These are phyloP conservation scores for Fusarium sp. DNA, from an alignment of 2,329 filamentous ascomycete species.

Conservation along the genomic window DNA sequence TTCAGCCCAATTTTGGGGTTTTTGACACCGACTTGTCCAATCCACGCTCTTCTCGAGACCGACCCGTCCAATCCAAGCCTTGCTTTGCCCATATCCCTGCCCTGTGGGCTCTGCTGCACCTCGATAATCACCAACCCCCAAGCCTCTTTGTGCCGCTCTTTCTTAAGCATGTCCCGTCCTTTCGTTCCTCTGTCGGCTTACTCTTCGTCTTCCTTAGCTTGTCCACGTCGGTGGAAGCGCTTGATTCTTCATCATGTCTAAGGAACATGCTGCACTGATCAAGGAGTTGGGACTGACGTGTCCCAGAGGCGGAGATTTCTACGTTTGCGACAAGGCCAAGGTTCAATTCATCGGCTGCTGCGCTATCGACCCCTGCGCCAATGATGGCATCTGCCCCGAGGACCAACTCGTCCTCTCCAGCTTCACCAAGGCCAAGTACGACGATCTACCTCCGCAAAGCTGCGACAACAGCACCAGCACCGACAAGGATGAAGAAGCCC, in stretches of 20 bases:
- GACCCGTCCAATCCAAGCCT: neutral
- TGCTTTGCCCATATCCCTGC: neutral
- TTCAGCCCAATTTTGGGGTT: neutral
- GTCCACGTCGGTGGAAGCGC: neutral
- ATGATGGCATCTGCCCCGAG: slow-evolving; percentile 44
- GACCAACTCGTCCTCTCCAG: slow-evolving; percentile 38
- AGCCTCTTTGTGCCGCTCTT: neutral
- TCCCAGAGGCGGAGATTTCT: slow-evolving; percentile 47
- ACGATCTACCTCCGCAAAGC: slow-evolving; percentile 43
- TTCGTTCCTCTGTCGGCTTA: neutral
- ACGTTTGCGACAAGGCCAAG: slow-evolving; percentile 47
- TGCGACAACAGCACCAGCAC: slow-evolving; percentile 35
- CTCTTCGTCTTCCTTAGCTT: neutral
- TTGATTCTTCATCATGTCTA: neutral
- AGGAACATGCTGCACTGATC: neutral
- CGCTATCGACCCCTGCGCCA: slow-evolving; percentile 47
- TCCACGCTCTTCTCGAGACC: neutral
- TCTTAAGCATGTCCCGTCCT: neutral
- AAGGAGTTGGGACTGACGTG: slow-evolving; percentile 33
- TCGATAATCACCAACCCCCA: neutral
- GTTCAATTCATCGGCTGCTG: slow-evolving; percentile 55
- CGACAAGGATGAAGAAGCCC: neutral
- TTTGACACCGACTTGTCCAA: neutral
- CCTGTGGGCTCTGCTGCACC: neutral
- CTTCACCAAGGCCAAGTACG: slow-evolving; percentile 45